These are phyloP conservation scores for Grifola frondosa DNA, from an alignment of 1,284 basidiomycete genomes.

Conservation along the genomic window DNA sequence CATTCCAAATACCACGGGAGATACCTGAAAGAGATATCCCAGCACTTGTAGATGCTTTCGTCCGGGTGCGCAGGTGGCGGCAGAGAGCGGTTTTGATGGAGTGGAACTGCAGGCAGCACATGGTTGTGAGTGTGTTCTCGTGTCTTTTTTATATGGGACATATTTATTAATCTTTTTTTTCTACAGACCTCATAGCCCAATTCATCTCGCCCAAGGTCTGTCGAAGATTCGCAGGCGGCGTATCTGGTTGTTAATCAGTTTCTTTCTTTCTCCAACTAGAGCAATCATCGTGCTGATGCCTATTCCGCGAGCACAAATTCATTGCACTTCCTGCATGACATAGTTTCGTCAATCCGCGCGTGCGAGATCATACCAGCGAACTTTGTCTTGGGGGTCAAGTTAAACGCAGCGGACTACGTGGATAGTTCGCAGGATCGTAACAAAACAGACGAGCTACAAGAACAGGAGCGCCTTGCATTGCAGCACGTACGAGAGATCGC, in stretches of 20 bases:
- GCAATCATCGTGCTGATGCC: slow-evolving; percentile 66
- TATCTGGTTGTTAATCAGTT: too few species aligned
- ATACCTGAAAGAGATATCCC: slow-evolving; percentile 67
- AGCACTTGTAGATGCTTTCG: slow-evolving; percentile 64
- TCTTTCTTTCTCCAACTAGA: slow-evolving; percentile 41
- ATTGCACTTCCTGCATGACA: slow-evolving; percentile 64
- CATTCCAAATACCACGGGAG: slow-evolving; percentile 66
- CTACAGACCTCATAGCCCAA: slow-evolving; percentile 78
- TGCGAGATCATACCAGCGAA: slow-evolving; percentile 43
- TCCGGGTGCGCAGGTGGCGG: slow-evolving; percentile 69
- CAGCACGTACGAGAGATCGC: slow-evolving; percentile 66
- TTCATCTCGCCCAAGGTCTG: slow-evolving; percentile 80
- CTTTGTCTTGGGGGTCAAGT: slow-evolving; percentile 84
- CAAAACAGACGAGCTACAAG: slow-evolving; percentile 25
- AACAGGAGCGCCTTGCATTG: slow-evolving; percentile 52
- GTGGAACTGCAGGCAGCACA: slow-evolving; percentile 88
- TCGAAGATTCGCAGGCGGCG: not conserved
- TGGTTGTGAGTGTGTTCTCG: slow-evolving; percentile 61
- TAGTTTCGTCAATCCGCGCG: slow-evolving; percentile 61
- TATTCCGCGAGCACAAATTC: slow-evolving; percentile 54
- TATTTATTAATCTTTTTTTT: slow-evolving; percentile 5
- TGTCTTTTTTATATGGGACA: not conserved
- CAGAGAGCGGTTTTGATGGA: slow-evolving; percentile 82
- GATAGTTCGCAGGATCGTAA: slow-evolving; percentile 38
- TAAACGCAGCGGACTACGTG: slow-evolving; percentile 86